Evolutionary conservation across 352 stramenopile species (phyloP), one percentile per base, ranked within the genome.

Genomic region (Pythium folliculosum): DNA sequence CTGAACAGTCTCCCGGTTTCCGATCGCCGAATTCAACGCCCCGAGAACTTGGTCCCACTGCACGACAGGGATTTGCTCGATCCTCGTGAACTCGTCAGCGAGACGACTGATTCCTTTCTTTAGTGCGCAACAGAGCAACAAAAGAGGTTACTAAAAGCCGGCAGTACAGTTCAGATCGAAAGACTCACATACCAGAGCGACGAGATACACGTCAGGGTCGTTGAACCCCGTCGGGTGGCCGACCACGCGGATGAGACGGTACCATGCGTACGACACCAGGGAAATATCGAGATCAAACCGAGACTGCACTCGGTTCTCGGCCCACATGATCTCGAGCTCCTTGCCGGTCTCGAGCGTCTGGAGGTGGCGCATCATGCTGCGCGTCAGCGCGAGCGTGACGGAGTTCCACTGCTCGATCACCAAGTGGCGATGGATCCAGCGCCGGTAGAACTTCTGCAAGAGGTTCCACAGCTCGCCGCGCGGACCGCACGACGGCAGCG

Each of bases 321-420:
- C 75, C 88, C 88, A 96, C 27, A 78, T 53, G 43, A 96, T 90
- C 43, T 93, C 80, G 6, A 96, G 66, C 22, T 90, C 80, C 51
- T 86, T 87, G 14, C 63, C 75, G n/a, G 65, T 63, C 12, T 90
- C 68, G 5, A 76, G 73, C 6, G 76, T 72, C 60, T 89, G 73
- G 27, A 96, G 68, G 58, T 90, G 88, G 19, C 76, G 77, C 79
- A 96, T 91, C 37, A 96, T 67, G 51, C 69, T 88, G 48, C 78
- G 78, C 17, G 88, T 94, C 51, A 96, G 75, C 52, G 86, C 88
- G 19, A 93, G 60, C 27, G 84, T 90, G 16, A 85, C 76, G 8
- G 77, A 74, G 53, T 96, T 94, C 88, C 88, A 96, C 65, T 96
- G 88, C 69, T 96, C 88, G 16, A 96, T 89, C 21, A 96, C 88